Percentiles rank a stretch among this genome's conserved stretches.
Evolutionary conservation across 805 yeast species (phyloP).

Genomic region (Lipomyces kockii): DNA sequence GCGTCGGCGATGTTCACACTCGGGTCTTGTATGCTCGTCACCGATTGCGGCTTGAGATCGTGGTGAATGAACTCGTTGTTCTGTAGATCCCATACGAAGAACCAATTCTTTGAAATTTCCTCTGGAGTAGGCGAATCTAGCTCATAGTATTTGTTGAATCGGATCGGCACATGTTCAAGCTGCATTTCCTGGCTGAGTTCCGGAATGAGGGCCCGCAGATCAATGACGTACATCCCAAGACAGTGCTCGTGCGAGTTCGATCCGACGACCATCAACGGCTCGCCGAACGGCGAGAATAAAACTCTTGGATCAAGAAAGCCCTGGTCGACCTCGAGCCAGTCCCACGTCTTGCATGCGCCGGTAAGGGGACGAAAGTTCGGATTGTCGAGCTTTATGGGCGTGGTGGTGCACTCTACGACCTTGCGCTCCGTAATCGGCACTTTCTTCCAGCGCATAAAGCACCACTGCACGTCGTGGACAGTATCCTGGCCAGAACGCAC

Average conservation of each 20-base stretch:
- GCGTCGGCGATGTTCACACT: constrained; percentile 7
- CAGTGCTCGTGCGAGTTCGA: constrained; percentile 17
- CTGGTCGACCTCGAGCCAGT: constrained; percentile 18
- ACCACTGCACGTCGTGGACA: constrained; percentile 22
- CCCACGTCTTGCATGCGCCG: constrained; percentile 10
- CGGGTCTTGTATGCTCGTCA: constrained; percentile 2
- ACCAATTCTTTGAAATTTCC: constrained; percentile 23
- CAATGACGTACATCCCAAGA: constrained; percentile 22
- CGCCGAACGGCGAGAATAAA: constrained; percentile 24
- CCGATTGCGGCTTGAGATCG: constrained; percentile 1
- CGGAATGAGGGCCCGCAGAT: constrained; percentile 22
- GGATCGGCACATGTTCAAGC: constrained; percentile 10
- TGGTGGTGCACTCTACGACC: constrained; percentile 13
- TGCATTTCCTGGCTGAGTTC: constrained; percentile 3
- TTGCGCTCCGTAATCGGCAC: constrained; percentile 11
- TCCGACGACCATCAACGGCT: constrained; percentile 27
- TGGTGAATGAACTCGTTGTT: constrained; percentile 17
- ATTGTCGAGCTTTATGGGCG: background rate
- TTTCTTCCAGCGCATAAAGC: constrained; percentile 11
- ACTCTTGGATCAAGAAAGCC: constrained; percentile 21
- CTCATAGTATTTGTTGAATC: constrained; percentile 12
- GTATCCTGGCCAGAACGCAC: constrained; percentile 11
- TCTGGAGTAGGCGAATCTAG: constrained; percentile 16
- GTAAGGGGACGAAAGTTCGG: constrained; percentile 8
- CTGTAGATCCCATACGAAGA: constrained; percentile 8